Percentiles rank a stretch among this genome's conserved stretches.
phyloP scores from a whole-genome alignment of 768 basidiomycete species.

The Lactifluus piperatus region DNA sequence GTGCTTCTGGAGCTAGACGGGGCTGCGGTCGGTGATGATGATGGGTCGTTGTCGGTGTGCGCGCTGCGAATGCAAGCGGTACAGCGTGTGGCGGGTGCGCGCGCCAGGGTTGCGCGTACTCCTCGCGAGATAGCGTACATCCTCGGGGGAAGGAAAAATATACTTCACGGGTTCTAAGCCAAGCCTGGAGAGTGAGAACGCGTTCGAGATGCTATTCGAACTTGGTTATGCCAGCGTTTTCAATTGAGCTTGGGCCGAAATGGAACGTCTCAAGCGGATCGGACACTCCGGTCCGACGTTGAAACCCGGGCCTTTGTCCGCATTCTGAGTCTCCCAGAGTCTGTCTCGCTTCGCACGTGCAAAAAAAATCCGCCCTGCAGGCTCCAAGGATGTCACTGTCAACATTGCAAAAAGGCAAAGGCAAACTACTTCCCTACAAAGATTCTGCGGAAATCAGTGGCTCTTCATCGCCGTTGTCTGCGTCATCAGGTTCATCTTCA shows the following conservation, averaged over 20 bases:
- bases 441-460: neutral
- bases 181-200: neutral
- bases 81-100: neutral
- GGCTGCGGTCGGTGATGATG: neutral
- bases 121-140: slow-evolving; percentile 13
- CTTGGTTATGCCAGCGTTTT: neutral
- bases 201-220: neutral
- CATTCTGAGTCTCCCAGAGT: too few relatives aligned
- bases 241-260: too few relatives aligned
- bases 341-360: neutral
- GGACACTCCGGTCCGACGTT: too few relatives aligned
- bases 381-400: slow-evolving; percentile 12
- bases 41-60: slow-evolving; percentile 1
- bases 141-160: neutral
- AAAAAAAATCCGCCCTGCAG: neutral
- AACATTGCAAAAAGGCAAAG: slow-evolving; percentile 36
- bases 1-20: slow-evolving; percentile 30
- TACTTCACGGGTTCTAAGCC: too few relatives aligned
- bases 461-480: slow-evolving; percentile 19
- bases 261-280: too few relatives aligned
- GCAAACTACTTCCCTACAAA: slow-evolving; percentile 25
- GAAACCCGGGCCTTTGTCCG: too few relatives aligned
- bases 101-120: slow-evolving; percentile 1
- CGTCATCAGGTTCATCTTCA: slow-evolving; percentile 2
- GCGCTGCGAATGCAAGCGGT: slow-evolving; percentile 13